Percentiles rank a stretch among this genome's conserved stretches.
These are phyloP conservation scores for Aspergillus cavernicola DNA, from an alignment of 495 filamentous ascomycete genomes.

Conservation along the genomic window DNA sequence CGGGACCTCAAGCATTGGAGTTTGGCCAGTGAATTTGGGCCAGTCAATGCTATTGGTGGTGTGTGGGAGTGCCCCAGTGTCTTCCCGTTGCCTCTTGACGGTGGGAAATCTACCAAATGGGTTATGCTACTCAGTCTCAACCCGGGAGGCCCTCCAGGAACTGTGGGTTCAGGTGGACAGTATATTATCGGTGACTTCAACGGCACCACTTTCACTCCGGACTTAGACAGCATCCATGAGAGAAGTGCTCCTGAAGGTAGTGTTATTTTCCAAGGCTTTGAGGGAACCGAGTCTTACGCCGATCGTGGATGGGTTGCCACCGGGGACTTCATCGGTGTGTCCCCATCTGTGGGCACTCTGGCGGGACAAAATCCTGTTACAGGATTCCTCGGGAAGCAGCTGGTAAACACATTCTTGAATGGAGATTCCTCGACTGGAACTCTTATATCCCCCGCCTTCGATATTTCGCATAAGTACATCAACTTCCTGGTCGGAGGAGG, in stretches of 20 bases:
- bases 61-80: slow-evolving; percentile 60
- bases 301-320: background rate
- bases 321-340: background rate
- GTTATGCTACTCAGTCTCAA: slow-evolving; percentile 48
- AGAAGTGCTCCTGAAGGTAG: background rate
- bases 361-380: background rate
- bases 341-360: background rate
- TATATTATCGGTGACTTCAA: slow-evolving; percentile 37
- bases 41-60: slow-evolving; percentile 47
- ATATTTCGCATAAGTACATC: slow-evolving; percentile 2
- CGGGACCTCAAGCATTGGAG: slow-evolving; percentile 50
- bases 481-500: slow-evolving; percentile 3
- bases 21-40: slow-evolving; percentile 51
- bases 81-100: slow-evolving; percentile 31
- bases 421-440: background rate
- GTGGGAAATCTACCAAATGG: slow-evolving; percentile 9
- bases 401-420: background rate
- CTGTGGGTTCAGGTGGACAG: slow-evolving; percentile 35
- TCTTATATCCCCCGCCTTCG: background rate
- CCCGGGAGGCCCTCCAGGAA: slow-evolving; percentile 52
- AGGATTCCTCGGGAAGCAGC: background rate
- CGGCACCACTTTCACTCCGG: slow-evolving; percentile 26
- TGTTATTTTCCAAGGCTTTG: slow-evolving; percentile 1
- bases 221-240: slow-evolving; percentile 17
- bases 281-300: background rate